Conservation (phyloP, 75 land plant species). For the Sequoiadendron giganteum region DNA sequence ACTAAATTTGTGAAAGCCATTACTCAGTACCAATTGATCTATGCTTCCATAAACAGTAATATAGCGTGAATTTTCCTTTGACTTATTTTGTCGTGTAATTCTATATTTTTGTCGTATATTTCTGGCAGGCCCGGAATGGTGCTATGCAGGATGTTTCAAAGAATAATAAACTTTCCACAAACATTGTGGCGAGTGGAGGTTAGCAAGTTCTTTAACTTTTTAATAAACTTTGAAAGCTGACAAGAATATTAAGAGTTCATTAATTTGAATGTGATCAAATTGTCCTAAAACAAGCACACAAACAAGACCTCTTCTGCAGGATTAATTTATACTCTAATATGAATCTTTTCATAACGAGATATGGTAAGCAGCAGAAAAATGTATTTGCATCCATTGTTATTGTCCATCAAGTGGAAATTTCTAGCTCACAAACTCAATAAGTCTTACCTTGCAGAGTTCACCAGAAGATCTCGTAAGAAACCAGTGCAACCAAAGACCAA, state of each 20-base stretch:
- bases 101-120: not conserved
- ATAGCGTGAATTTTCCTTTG: not conserved
- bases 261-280: not conserved
- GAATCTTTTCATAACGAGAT: not conserved
- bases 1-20: not conserved
- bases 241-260: not conserved
- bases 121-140: not conserved
- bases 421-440: not conserved
- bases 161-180: not conserved
- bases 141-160: slow-evolving; percentile 1
- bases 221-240: not conserved
- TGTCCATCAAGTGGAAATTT: not conserved
- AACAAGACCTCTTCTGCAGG: not conserved
- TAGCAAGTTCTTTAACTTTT: not conserved
- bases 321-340: slow-evolving; percentile 1
- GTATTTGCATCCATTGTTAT: not conserved
- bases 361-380: not conserved
- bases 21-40: not conserved
- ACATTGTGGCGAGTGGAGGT: slow-evolving; percentile 7
- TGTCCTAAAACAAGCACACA: not conserved
- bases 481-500: slow-evolving; percentile 3
- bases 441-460: slow-evolving; percentile 4
- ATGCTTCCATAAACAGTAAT: not conserved
- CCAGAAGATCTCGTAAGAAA: slow-evolving; percentile 12
- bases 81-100: not conserved